Evolutionary conservation across 768 basidiomycete species (phyloP), one percentile per base, ranked within the genome.

Genomic region (Pisolithus marmoratus): DNA sequence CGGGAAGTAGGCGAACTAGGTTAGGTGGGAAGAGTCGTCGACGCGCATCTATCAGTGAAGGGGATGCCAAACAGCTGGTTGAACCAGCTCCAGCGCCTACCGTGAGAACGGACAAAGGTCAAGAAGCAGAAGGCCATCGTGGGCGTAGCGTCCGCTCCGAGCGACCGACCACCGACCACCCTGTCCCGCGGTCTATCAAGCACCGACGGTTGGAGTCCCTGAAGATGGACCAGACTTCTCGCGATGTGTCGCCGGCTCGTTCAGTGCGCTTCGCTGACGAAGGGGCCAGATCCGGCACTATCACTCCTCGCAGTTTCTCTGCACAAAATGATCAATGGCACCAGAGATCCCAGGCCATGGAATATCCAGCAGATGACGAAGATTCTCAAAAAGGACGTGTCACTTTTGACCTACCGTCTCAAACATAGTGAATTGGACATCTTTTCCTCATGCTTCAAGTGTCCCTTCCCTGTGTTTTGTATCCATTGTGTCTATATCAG

Each of bases 281-380:
- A 48, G 62, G 56, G n/a, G 31, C n/a, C n/a, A 54, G 31, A n/a
- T 55, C 54, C 5, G 60, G 65, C 36, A 40, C 55, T 0, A 57
- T 2, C 51, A 60, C 65, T 22, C 64, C 62, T 5, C 60, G 57
- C 29, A 59, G 43, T 15, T 44, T 55, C n/a, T 3, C 27, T 26
- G 38, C 48, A 27, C 61, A 61, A 57, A 62, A 58, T 12, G 60
- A 65, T 22, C 41, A 42, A 62, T 86, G 89, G 63, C 89, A 90
- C 87, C 87, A 90, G 57, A 84, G 84, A 0, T 85, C 83, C 83
- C 87, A 90, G 0, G 84, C 85, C 11, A 70, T 19, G 77, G 69
- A 45, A 71, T 70, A 51, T 70, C 41, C 41, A 24, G 20, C 14
- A 42, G 56, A 63, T 11, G 60, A 59, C 23, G 23, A 50, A 2